Evolutionary conservation across 2,329 filamentous ascomycete genomes (phyloP).

Genomic region (Epichloe brachyelytri): DNA sequence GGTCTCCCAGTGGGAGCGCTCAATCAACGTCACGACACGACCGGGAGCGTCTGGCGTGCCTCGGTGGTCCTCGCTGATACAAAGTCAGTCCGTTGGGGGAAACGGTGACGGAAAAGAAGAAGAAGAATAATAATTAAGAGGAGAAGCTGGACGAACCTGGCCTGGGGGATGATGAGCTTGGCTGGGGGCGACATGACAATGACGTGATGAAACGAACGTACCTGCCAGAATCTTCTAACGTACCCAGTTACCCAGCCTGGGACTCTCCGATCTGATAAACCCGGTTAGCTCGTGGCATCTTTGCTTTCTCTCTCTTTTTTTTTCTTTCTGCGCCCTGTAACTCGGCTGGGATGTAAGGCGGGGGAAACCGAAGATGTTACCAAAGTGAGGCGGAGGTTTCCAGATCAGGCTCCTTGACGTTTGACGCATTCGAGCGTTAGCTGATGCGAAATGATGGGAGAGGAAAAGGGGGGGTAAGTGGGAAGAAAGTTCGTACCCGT

Average conservation of each 20-base stretch:
- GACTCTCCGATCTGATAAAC: constrained; percentile 56
- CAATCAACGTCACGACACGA: constrained; percentile 85
- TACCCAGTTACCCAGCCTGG: constrained; percentile 89
- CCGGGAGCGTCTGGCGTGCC: constrained; percentile 81
- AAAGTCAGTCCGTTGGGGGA: background rate
- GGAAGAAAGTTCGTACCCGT: constrained; percentile 55
- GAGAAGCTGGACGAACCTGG: constrained; percentile 3
- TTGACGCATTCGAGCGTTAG: background rate
- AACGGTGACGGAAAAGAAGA: too few relatives aligned
- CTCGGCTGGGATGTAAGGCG: background rate
- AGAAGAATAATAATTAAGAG: too few relatives aligned
- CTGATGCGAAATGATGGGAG: background rate
- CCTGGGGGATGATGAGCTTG: background rate
- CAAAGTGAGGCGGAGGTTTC: constrained; percentile 94
- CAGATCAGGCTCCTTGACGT: constrained; percentile 69
- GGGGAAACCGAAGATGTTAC: constrained; percentile 38
- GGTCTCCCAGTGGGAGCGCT: constrained; percentile 68
- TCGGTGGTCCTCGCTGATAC: constrained; percentile 73
- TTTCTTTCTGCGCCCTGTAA: background rate
- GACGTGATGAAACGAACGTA: constrained; percentile 29
- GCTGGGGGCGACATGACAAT: background rate
- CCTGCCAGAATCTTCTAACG: constrained; percentile 96
- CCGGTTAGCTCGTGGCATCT: background rate
- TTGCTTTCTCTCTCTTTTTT: background rate
- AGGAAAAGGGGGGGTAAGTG: background rate